phyloP scores from a whole-genome alignment of 441 rosid genomes.

The Euphorbia celastroides region DNA sequence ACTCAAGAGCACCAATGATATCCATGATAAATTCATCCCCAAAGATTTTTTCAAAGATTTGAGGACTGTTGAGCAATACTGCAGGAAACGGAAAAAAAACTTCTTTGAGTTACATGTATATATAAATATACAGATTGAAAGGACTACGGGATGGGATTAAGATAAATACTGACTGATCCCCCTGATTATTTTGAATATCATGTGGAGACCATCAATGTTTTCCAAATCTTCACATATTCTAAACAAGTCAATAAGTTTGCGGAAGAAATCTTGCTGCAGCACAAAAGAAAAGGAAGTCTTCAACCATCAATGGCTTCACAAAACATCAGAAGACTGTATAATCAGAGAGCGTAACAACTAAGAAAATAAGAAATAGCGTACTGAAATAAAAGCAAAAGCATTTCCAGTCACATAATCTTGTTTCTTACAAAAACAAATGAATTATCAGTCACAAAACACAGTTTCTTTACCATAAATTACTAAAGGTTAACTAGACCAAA shows the following conservation, averaged over 20 bases:
- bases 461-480: neutral
- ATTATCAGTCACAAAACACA: neutral
- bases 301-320: conserved; percentile 12
- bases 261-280: conserved; percentile 84
- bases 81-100: conserved; percentile 26
- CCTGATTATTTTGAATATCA: conserved; percentile 89
- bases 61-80: conserved; percentile 94
- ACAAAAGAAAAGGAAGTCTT: conserved; percentile 18
- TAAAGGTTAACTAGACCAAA: no score
- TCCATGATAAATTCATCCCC: conserved; percentile 96
- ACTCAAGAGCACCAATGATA: conserved; percentile 92
- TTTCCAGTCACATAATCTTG: neutral
- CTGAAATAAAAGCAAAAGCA: neutral
- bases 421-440: neutral
- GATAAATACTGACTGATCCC: conserved; percentile 70
- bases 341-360: neutral
- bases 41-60: conserved; percentile 82
- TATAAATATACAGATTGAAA: no score
- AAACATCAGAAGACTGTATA: neutral
- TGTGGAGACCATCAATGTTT: conserved; percentile 82
- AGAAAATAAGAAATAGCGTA: neutral
- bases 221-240: conserved; percentile 88
- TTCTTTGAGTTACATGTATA: conserved; percentile 5
- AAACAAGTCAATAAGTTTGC: conserved; percentile 77
- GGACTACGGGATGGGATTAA: neutral